Conservation (phyloP, 2,329 filamentous ascomycete genomes). For the Fusarium fracticaudum region DNA sequence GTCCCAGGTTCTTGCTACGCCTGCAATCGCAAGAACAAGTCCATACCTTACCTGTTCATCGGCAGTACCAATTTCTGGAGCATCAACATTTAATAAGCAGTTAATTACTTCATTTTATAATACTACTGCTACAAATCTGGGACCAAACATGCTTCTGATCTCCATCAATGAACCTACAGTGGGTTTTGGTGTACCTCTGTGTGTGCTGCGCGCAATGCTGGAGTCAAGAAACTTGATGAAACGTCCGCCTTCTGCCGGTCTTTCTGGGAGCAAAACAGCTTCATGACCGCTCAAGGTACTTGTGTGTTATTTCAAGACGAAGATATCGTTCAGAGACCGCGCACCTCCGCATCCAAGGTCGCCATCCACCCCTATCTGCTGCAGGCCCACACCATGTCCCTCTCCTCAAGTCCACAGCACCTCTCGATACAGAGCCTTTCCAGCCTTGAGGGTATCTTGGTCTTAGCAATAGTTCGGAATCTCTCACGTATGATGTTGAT, state of each 20-base stretch:
- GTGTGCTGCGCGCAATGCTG: rapidly evolving
- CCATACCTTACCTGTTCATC: rapidly evolving
- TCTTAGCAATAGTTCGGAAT: rapidly evolving
- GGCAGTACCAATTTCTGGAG: too few relatives aligned
- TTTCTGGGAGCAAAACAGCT: rapidly evolving
- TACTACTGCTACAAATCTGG: rapidly evolving
- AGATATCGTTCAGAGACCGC: rapidly evolving
- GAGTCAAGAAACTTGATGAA: too few relatives aligned
- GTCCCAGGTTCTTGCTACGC: too few relatives aligned
- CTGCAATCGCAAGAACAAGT: background rate
- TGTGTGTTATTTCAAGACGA: background rate
- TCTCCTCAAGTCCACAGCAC: rapidly evolving
- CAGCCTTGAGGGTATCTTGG: rapidly evolving
- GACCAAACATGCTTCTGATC: too few relatives aligned
- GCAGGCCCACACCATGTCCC: background rate
- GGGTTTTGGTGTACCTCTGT: background rate
- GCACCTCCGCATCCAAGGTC: rapidly evolving
- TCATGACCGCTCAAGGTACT: rapidly evolving
- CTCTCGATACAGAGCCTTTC: rapidly evolving
- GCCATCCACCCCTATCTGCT: rapidly evolving
- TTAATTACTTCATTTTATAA: rapidly evolving
- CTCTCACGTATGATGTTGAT: rapidly evolving
- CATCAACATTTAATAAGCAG: rapidly evolving
- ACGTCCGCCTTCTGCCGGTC: background rate
- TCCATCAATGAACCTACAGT: too few relatives aligned